phyloP scores from a whole-genome alignment of 139 green algal species.

The Chlamydomonas asymmetrica region DNA sequence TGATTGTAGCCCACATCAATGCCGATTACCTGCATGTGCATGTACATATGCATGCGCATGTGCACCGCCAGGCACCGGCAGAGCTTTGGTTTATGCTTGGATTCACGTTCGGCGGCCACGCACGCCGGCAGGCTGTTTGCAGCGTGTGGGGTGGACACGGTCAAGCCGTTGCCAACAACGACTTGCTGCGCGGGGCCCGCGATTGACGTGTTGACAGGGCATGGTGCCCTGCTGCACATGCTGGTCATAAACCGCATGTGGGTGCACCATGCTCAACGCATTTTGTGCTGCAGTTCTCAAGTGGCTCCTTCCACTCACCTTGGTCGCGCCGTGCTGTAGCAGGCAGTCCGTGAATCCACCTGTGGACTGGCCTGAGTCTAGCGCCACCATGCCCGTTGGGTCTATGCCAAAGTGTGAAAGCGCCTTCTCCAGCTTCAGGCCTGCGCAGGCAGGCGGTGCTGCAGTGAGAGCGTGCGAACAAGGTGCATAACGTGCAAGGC shows the following conservation, averaged over 20 bases:
- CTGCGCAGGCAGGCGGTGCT: conserved; percentile 47
- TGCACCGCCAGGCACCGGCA: no score
- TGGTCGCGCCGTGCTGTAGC: conserved; percentile 80
- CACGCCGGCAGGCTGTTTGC: no score
- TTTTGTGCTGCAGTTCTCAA: neutral
- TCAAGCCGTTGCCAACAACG: no score
- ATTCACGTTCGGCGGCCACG: no score
- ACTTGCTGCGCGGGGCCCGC: no score
- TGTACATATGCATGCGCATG: no score
- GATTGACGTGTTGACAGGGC: no score
- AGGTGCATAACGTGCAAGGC: neutral
- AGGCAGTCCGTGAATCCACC: conserved; percentile 98
- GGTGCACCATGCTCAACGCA: neutral
- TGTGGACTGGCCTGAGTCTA: conserved; percentile 95
- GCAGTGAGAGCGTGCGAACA: neutral
- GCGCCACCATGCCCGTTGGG: conserved; percentile 55
- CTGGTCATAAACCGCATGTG: neutral
- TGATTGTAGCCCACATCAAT: conserved; percentile 96
- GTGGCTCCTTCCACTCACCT: conserved; percentile 49
- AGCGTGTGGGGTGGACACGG: no score
- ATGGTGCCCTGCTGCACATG: no score
- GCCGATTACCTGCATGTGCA: conserved; percentile 92
- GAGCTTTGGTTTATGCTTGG: no score
- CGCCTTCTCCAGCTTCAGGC: conserved; percentile 93
- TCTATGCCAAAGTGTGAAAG: conserved; percentile 84